These are phyloP conservation scores for Cicer judaicum DNA, from an alignment of 306 rosid genomes.

Conservation along the genomic window DNA sequence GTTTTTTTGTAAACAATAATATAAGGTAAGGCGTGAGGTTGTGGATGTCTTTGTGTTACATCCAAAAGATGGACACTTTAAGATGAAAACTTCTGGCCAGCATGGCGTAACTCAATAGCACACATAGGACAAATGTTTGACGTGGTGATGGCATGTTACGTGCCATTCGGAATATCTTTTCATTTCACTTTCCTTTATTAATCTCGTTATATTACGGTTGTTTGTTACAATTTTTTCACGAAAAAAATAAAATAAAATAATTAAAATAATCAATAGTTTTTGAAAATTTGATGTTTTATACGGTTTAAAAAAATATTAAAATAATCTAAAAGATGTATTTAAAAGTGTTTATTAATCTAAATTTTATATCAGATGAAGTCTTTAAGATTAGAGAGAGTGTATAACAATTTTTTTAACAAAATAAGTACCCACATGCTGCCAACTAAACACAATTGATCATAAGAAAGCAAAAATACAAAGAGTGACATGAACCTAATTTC, in stretches of 20 bases:
- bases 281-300: too few species aligned
- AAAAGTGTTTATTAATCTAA: too few species aligned
- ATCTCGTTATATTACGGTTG: not conserved
- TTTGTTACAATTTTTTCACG: slow-evolving; percentile 3
- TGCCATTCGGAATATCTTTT: slow-evolving; percentile 4
- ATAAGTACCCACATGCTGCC: too few species aligned
- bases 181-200: not conserved
- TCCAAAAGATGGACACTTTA: slow-evolving; percentile 46
- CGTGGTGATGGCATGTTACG: slow-evolving; percentile 18
- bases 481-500: not conserved
- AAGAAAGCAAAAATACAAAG: slow-evolving; percentile 33
- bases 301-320: too few species aligned
- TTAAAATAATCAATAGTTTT: too few species aligned
- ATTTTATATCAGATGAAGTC: too few species aligned
- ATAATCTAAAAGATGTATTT: too few species aligned
- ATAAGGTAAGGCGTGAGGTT: slow-evolving; percentile 45
- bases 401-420: too few species aligned
- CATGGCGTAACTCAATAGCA: slow-evolving; percentile 25
- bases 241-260: not conserved
- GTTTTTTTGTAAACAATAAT: slow-evolving; percentile 6
- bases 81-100: slow-evolving; percentile 26
- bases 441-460: not conserved
- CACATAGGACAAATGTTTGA: slow-evolving; percentile 42
- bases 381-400: too few species aligned
- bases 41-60: slow-evolving; percentile 40